Conservation (phyloP, 441 rosid species). For the Theobroma grandiflorum region DNA sequence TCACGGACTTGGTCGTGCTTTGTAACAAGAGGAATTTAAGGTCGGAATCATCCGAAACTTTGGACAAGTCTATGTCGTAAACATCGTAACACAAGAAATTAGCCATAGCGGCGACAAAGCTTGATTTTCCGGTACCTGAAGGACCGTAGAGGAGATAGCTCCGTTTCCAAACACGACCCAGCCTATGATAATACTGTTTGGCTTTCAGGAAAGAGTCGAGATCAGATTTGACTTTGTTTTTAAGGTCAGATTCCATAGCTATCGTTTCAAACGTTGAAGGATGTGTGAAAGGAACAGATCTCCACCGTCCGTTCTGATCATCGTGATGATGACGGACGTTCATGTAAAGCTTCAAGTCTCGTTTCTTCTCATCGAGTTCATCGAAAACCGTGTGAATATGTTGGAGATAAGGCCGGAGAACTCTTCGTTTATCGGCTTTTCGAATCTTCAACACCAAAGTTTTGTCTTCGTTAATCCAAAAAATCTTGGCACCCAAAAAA, state of each 20-base stretch:
- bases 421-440: conserved; percentile 78
- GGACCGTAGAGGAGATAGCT: conserved; percentile 86
- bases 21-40: conserved; percentile 71
- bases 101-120: conserved; percentile 92
- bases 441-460: conserved; percentile 67
- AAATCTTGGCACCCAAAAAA: conserved; percentile 77
- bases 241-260: conserved; percentile 80
- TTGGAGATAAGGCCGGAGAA: conserved; percentile 83
- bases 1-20: conserved; percentile 65
- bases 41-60: conserved; percentile 69
- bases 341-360: conserved; percentile 62
- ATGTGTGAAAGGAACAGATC: conserved; percentile 65
- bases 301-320: conserved; percentile 34
- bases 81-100: conserved; percentile 77
- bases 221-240: conserved; percentile 72
- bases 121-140: conserved; percentile 95
- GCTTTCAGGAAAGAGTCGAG: conserved; percentile 75
- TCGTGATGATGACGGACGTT: conserved; percentile 38
- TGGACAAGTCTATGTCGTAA: conserved; percentile 82
- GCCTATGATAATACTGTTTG: conserved; percentile 71
- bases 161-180: conserved; percentile 93
- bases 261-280: conserved; percentile 78
- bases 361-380: conserved; percentile 65
- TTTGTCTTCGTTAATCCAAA: conserved; percentile 64
- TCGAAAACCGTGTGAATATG: conserved; percentile 82